A percentile compares a stretch with the other conserved stretches of the same genome.
Conservation (phyloP, 2,329 filamentous ascomycete species). For the Microdochium trichocladiopsis region DNA sequence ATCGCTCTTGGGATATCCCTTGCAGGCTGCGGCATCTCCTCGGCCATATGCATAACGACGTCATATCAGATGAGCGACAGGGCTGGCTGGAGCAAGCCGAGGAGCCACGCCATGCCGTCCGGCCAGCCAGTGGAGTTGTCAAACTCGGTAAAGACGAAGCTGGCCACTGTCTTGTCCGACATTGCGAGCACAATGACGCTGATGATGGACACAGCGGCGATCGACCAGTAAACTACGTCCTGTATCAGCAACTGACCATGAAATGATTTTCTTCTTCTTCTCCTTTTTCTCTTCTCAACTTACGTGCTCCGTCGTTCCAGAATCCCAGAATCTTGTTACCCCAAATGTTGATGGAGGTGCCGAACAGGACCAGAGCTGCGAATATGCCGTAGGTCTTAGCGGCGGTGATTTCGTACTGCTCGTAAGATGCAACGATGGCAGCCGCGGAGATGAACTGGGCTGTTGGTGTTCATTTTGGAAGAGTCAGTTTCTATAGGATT, state of each 20-base stretch:
- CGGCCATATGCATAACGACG: slow-evolving; percentile 35
- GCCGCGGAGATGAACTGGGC: slow-evolving; percentile 36
- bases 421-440: slow-evolving; percentile 28
- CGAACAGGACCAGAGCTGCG: slow-evolving; percentile 27
- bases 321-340: slow-evolving; percentile 30
- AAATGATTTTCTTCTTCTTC: too few relatives aligned
- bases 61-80: slow-evolving; percentile 34
- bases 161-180: slow-evolving; percentile 28
- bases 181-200: slow-evolving; percentile 33
- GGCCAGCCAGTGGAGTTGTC: slow-evolving; percentile 37
- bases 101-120: slow-evolving; percentile 37
- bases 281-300: slow-evolving; percentile 7
- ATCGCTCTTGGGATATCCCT: slow-evolving; percentile 33
- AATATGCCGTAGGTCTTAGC: slow-evolving; percentile 37
- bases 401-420: slow-evolving; percentile 23
- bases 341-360: slow-evolving; percentile 29
- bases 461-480: slow-evolving; percentile 5
- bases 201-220: slow-evolving; percentile 33
- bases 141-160: slow-evolving; percentile 35
- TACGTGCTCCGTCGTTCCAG: slow-evolving; percentile 33
- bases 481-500: too few relatives aligned
- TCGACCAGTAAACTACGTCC: slow-evolving; percentile 29
- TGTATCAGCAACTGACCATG: too few relatives aligned
- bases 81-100: slow-evolving; percentile 34
- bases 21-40: slow-evolving; percentile 35